phyloP scores from a whole-genome alignment of 495 filamentous ascomycete genomes.

The Echria macrotheca region DNA sequence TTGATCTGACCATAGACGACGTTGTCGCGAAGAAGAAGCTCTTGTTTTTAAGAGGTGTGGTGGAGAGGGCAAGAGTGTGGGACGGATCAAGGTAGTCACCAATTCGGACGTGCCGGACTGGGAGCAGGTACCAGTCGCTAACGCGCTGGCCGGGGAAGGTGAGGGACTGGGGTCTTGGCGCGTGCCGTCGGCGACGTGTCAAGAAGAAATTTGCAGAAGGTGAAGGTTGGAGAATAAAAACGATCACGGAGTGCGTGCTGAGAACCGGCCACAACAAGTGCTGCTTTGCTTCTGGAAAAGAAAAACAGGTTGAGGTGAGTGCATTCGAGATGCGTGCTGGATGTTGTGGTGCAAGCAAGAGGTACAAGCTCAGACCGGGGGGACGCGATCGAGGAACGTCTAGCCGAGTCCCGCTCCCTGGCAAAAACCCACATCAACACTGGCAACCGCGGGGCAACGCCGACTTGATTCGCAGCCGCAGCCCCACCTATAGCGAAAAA shows the following conservation, averaged over 20 bases:
- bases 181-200: background rate
- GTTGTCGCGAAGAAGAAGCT: conserved; percentile 19
- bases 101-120: conserved; percentile 24
- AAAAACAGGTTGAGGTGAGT: no score
- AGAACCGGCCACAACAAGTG: no score
- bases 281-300: no score
- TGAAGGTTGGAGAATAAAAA: background rate
- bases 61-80: conserved; percentile 27
- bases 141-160: background rate
- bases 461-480: conserved; percentile 32
- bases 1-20: conserved; percentile 17
- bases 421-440: conserved; percentile 36
- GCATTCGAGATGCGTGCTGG: background rate
- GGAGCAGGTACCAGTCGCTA: conserved; percentile 26
- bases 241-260: no score
- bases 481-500: conserved; percentile 1
- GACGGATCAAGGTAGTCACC: conserved; percentile 19
- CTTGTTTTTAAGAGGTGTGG: conserved; percentile 33
- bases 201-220: background rate
- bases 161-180: no score
- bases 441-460: conserved; percentile 45
- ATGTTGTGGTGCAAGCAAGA: conserved; percentile 17
- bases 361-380: conserved; percentile 21
- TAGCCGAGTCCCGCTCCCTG: conserved; percentile 22
- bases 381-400: conserved; percentile 25